Percentiles rank a stretch among this genome's conserved stretches.
Conservation (phyloP, 495 filamentous ascomycete genomes). For the Neurospora sp. region DNA sequence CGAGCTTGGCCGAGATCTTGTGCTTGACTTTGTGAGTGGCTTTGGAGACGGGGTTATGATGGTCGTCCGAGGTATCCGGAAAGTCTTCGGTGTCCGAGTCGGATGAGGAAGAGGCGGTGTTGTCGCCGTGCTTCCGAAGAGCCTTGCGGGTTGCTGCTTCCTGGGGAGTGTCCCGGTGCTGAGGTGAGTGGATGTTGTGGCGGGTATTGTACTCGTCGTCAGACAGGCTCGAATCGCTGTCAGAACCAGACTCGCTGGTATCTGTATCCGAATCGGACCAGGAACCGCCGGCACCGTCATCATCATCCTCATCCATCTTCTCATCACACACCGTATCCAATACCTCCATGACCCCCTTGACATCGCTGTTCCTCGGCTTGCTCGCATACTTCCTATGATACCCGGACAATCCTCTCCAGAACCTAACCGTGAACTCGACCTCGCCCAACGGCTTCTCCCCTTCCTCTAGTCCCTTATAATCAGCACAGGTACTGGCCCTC, state of each 20-base stretch:
- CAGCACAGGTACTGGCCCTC: constrained; percentile 27
- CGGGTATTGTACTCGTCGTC: constrained; percentile 2
- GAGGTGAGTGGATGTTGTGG: constrained; percentile 14
- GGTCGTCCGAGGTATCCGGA: background rate
- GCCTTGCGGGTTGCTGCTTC: constrained; percentile 16
- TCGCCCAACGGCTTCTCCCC: constrained; percentile 43
- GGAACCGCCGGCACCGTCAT: constrained; percentile 7
- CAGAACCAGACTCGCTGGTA: constrained; percentile 4
- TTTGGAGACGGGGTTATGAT: background rate
- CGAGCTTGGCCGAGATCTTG: constrained; percentile 7
- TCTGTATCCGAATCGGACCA: background rate
- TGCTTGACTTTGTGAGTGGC: background rate
- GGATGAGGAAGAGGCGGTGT: background rate
- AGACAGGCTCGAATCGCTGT: constrained; percentile 3
- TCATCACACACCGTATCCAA: constrained; percentile 49
- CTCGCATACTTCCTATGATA: constrained; percentile 43
- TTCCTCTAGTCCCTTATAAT: constrained; percentile 29
- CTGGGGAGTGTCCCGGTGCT: background rate
- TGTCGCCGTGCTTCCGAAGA: constrained; percentile 12
- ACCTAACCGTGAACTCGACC: constrained; percentile 42
- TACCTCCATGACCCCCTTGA: constrained; percentile 52
- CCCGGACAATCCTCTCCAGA: constrained; percentile 48
- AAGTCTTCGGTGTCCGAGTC: background rate
- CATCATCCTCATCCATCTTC: constrained; percentile 30
- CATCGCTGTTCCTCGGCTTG: constrained; percentile 34